Evolutionary conservation across 2,329 filamentous ascomycete genomes (phyloP).

Genomic region (Dothistroma pini): DNA sequence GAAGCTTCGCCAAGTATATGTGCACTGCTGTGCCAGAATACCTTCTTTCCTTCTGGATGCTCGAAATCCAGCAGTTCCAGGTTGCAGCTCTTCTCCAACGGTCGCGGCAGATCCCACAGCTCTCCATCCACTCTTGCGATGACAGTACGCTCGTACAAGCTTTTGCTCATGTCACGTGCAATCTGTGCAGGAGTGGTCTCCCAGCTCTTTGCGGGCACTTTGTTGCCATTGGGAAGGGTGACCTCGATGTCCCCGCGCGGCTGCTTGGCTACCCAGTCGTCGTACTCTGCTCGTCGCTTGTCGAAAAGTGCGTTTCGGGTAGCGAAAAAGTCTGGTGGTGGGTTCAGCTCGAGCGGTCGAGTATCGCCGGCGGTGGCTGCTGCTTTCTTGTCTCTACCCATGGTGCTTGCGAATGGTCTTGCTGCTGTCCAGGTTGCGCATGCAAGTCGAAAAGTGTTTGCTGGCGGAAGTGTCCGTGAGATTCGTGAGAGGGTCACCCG

Average conservation of each 20-base stretch:
- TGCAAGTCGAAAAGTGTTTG: neutral
- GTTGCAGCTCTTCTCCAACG: constrained; percentile 81
- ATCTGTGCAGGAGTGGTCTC: constrained; percentile 84
- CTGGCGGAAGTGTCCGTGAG: neutral
- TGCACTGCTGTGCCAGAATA: constrained; percentile 97
- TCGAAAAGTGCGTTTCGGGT: constrained; percentile 85
- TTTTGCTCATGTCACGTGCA: constrained; percentile 77
- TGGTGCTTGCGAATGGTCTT: neutral
- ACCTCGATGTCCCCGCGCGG: constrained; percentile 71
- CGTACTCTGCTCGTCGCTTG: constrained; percentile 76
- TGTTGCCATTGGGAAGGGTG: constrained; percentile 67
- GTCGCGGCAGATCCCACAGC: constrained; percentile 90
- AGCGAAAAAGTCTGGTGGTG: constrained; percentile 71
- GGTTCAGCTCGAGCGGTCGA: constrained; percentile 46
- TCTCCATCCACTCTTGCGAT: constrained; percentile 80
- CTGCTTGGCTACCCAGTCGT: constrained; percentile 68
- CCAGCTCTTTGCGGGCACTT: constrained; percentile 75
- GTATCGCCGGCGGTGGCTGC: constrained; percentile 34
- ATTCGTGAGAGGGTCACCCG: constrained; percentile 8
- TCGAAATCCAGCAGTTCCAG: constrained; percentile 84
- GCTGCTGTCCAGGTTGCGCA: neutral
- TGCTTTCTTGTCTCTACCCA: constrained; percentile 1
- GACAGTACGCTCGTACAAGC: constrained; percentile 77
- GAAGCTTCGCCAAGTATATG: constrained; percentile 95
- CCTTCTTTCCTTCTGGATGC: constrained; percentile 72